Evolutionary conservation across 1,139 yeast genomes (phyloP).

Genomic region (Blastobotrys niveus): DNA sequence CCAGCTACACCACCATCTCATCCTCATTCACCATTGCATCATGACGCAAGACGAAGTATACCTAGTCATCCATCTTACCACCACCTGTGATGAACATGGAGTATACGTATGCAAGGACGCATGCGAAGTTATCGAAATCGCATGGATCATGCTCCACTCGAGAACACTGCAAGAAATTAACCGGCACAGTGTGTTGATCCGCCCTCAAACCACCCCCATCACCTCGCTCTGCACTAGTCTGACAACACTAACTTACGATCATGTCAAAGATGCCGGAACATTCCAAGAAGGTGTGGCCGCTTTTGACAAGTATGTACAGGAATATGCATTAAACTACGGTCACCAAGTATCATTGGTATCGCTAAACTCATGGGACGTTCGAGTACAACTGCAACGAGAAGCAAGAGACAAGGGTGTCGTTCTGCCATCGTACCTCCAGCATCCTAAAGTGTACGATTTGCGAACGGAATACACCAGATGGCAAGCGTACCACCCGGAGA

Average conservation of each 20-base stretch:
- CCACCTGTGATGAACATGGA: conserved; percentile 65
- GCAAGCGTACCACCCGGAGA: conserved; percentile 63
- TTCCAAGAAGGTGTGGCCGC: conserved; percentile 56
- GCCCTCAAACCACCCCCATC: conserved; percentile 64
- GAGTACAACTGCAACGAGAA: conserved; percentile 75
- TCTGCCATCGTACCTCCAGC: conserved; percentile 69
- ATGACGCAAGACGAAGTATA: conserved; percentile 37
- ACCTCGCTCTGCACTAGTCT: conserved; percentile 50
- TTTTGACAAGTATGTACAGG: conserved; percentile 49
- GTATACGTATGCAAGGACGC: conserved; percentile 52
- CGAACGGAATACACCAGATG: conserved; percentile 66
- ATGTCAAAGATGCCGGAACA: conserved; percentile 44
- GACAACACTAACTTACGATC: conserved; percentile 58
- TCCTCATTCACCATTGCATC: background rate
- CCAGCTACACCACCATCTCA: background rate
- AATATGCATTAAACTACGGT: conserved; percentile 40
- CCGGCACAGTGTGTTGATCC: conserved; percentile 46
- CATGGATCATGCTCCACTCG: conserved; percentile 53
- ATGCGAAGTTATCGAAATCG: conserved; percentile 59
- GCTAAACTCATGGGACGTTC: conserved; percentile 58
- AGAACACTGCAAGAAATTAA: conserved; percentile 32
- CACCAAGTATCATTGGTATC: conserved; percentile 61
- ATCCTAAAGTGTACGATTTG: conserved; percentile 72
- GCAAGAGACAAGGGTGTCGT: conserved; percentile 70
- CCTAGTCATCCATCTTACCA: conserved; percentile 56